Evolutionary conservation across 2,329 filamentous ascomycete genomes (phyloP).

Genomic region (Blastomyces parvus): DNA sequence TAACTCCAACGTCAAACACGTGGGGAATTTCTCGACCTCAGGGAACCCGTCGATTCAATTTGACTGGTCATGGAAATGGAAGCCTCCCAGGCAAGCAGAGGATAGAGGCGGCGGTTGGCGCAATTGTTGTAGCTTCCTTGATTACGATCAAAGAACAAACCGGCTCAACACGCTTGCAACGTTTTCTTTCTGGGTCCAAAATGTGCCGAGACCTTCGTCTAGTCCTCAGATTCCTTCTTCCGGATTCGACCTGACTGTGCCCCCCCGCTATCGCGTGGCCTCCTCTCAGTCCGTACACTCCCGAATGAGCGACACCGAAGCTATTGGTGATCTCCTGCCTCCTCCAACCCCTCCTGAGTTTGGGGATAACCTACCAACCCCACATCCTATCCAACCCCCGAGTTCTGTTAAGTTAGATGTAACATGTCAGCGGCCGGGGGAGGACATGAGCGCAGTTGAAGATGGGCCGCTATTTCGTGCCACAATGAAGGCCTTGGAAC

Average conservation of each 20-base stretch:
- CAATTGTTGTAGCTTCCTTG: constrained; percentile 92
- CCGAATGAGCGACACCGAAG: constrained; percentile 63
- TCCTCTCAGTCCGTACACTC: constrained; percentile 82
- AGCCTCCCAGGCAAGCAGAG: constrained; percentile 69
- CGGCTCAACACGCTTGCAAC: constrained; percentile 76
- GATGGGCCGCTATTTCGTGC: constrained; percentile 93
- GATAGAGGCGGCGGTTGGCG: constrained; percentile 88
- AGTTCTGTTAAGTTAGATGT: constrained; percentile 68
- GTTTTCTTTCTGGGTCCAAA: constrained; percentile 93
- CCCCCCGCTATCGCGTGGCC: constrained; percentile 70
- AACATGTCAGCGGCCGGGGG: constrained; percentile 71
- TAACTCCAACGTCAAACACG: constrained; percentile 86
- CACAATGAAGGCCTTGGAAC: constrained; percentile 91
- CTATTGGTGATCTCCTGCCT: constrained; percentile 27
- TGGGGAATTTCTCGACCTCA: constrained; percentile 81
- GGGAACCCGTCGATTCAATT: constrained; percentile 80
- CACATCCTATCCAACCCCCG: constrained; percentile 22
- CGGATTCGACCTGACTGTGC: constrained; percentile 61
- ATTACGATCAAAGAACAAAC: constrained; percentile 92
- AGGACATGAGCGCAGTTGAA: constrained; percentile 75
- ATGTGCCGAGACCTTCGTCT: constrained; percentile 29
- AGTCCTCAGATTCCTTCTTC: constrained; percentile 55
- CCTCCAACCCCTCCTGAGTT: constrained; percentile 14
- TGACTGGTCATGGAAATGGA: constrained; percentile 96
- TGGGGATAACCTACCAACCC: constrained; percentile 16